Base-by-base conservation (phyloP, 768 basidiomycete species). In the Hypsizygus marmoreus region DNA sequence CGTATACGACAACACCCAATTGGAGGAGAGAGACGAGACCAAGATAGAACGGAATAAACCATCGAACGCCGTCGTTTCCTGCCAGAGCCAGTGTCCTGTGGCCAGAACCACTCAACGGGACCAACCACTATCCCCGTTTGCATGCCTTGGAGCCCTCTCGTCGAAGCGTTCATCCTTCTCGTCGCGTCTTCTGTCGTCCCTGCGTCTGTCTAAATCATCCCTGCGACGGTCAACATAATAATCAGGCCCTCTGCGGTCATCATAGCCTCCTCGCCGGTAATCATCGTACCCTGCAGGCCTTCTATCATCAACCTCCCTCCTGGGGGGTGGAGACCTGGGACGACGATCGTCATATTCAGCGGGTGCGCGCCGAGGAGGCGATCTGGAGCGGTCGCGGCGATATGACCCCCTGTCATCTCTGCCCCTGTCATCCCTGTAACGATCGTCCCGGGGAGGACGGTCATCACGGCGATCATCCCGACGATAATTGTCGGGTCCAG, bases 221-320 rank as follows among this genome's bases (percentile, higher is more conserved):
- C 86, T 86, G 74, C 86, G 85, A 64, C 89, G 87, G 68, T 89
- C 87, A 84, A 84, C 83, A 83, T 86, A 82, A 76, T 79, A 80
- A 78, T 89, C 85, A 83, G 86, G 86, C 66, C 72, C 79, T 82
- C 81, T 83, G 74, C 81, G 86, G 69, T 84, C 84, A 82, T 88
- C 86, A 81, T 83, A 81, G 62, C 81, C 82, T 62, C 86, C 87
- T 70, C 89, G 84, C 68, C 89, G 84, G 69, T 82, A 76, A 80
- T 89, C 86, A 81, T 91, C 89, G 83, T 90, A 88, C 83, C 87
- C 88, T 84, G 86, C 85, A 82, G 86, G 80, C 79, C 86, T 85
- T 80, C 77, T 82, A 71, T 90, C 87, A 75, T 90, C 87, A 70
- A 73, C 73, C 60, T 90, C 86, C 78, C 88, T 86, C 78, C 75